Evolutionary conservation across 163 green algal genomes (phyloP).

Genomic region (Scenedesmus sp.): DNA sequence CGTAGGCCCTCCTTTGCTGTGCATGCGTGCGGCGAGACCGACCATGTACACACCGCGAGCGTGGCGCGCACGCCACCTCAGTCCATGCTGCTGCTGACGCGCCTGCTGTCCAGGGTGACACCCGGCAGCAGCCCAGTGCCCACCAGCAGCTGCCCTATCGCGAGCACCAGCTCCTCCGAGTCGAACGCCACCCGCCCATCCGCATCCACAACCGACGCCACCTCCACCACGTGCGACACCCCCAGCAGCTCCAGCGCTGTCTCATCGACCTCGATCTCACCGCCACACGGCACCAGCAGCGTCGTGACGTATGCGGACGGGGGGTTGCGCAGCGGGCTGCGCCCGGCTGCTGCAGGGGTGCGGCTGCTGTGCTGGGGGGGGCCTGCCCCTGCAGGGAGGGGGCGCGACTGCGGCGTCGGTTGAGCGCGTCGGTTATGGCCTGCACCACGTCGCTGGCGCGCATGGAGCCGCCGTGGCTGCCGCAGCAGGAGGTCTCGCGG

Average conservation of each 20-base stretch:
- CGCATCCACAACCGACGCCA: constrained; percentile 61
- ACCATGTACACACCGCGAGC: too few relatives aligned
- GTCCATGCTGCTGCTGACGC: not conserved
- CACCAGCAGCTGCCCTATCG: constrained; percentile 62
- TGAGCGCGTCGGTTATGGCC: constrained; percentile 82
- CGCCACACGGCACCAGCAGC: constrained; percentile 81
- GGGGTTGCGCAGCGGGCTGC: constrained; percentile 56
- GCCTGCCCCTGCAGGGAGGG: constrained; percentile 15
- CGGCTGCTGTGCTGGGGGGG: constrained; percentile 19
- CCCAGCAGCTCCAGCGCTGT: constrained; percentile 72
- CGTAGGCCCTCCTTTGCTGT: too few relatives aligned
- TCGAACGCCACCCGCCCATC: constrained; percentile 61
- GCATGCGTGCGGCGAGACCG: too few relatives aligned
- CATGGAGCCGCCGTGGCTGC: constrained; percentile 82
- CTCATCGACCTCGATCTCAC: constrained; percentile 76
- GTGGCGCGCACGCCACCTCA: not conserved
- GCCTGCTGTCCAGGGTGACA: not conserved
- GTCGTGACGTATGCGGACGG: constrained; percentile 80
- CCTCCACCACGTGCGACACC: constrained; percentile 70
- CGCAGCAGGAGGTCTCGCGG: constrained; percentile 87
- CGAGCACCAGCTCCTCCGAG: constrained; percentile 71
- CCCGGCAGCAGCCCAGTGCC: not conserved
- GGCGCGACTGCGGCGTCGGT: constrained; percentile 76
- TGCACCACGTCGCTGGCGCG: constrained; percentile 85
- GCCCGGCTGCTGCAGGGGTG: constrained; percentile 1